Conservation (phyloP, 2,329 filamentous ascomycete genomes). For the Fusarium begoniae region DNA sequence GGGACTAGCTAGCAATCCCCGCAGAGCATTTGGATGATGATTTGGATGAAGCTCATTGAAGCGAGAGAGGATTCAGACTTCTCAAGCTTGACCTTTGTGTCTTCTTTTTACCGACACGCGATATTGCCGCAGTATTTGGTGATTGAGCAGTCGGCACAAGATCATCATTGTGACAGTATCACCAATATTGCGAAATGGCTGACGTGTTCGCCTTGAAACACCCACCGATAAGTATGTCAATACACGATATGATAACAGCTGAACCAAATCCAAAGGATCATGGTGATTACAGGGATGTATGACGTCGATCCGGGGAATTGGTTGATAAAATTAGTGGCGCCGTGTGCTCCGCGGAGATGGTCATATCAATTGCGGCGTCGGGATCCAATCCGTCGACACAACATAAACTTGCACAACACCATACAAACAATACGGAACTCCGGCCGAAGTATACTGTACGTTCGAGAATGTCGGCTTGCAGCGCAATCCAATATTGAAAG, state of each 20-base stretch:
- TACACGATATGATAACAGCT: slow-evolving; percentile 1
- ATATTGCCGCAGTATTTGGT: not conserved
- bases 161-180: not conserved
- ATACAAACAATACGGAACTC: slow-evolving; percentile 2
- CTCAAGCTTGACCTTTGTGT: not conserved
- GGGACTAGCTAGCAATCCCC: slow-evolving; percentile 30
- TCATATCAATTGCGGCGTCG: slow-evolving; percentile 19
- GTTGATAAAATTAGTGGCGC: slow-evolving; percentile 19
- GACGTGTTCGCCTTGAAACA: not conserved
- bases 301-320: slow-evolving; percentile 32
- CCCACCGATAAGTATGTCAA: not conserved
- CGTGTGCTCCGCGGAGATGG: slow-evolving; percentile 31
- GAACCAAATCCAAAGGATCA: slow-evolving; percentile 1
- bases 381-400: slow-evolving; percentile 22
- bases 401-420: slow-evolving; percentile 7
- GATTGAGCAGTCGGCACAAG: not conserved
- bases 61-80: not conserved
- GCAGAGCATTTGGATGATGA: slow-evolving; percentile 14
- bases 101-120: not conserved
- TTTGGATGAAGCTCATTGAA: slow-evolving; percentile 3
- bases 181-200: slow-evolving; percentile 7
- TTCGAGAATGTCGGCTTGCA: not conserved
- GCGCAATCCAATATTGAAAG: not conserved
- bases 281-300: slow-evolving; percentile 23
- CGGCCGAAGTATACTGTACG: not conserved